Percentiles rank a stretch among this genome's conserved stretches.
These are phyloP conservation scores for Perkinsus olseni DNA, from an alignment of 169 alveolate species.

Conservation along the genomic window DNA sequence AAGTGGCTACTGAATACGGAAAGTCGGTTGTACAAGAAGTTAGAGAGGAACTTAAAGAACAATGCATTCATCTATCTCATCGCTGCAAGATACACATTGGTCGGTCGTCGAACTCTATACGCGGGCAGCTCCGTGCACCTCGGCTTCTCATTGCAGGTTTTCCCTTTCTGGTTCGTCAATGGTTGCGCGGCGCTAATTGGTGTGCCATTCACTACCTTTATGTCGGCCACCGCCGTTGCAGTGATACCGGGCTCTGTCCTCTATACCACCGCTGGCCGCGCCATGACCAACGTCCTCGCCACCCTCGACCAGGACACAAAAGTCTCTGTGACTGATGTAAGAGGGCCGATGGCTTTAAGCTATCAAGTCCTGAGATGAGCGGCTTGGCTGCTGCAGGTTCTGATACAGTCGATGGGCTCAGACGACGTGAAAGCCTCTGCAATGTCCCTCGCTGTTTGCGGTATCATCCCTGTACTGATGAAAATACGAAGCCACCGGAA, in stretches of 20 bases:
- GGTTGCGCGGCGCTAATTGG: neutral
- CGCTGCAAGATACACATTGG: constrained; percentile 6
- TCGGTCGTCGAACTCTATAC: neutral
- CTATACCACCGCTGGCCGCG: constrained; percentile 8
- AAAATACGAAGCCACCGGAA: neutral
- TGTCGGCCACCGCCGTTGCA: neutral
- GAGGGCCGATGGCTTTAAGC: too few species aligned
- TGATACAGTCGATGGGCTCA: neutral
- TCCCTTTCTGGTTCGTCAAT: constrained; percentile 9
- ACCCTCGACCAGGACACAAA: neutral
- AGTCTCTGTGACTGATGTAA: neutral
- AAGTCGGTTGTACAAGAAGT: neutral
- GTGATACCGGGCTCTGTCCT: constrained; percentile 4
- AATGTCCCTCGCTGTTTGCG: neutral
- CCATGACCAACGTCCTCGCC: neutral
- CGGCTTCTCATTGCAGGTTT: too few species aligned
- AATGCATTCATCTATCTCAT: neutral
- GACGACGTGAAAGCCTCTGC: neutral
- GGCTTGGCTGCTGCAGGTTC: too few species aligned
- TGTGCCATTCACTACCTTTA: neutral
- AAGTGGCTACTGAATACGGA: neutral
- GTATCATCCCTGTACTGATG: neutral
- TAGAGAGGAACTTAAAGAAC: neutral
- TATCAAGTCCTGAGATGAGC: too few species aligned
- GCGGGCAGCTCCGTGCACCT: too few species aligned